Conservation (phyloP, 192 early-diverging fungal genomes). For the Piromyces sp. region DNA sequence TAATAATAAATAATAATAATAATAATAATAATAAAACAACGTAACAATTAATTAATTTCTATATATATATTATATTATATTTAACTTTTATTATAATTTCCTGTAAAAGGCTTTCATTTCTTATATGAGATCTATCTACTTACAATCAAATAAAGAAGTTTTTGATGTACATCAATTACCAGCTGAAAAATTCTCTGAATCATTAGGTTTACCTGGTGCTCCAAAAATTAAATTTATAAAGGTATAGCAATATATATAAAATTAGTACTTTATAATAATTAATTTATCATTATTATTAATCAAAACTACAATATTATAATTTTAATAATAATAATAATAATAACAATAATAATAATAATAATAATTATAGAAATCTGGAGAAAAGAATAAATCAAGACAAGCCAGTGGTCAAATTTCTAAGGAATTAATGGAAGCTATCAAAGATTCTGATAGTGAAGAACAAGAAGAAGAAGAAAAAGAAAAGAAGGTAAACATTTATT, state of each 20-base stretch:
- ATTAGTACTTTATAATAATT: no score
- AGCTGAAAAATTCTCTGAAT: conserved; percentile 66
- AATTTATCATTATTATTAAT: no score
- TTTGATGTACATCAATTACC: conserved; percentile 81
- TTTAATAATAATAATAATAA: neutral
- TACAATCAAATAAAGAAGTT: conserved; percentile 78
- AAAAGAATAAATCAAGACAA: conserved; percentile 56
- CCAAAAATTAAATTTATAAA: conserved; percentile 87
- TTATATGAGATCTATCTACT: conserved; percentile 79
- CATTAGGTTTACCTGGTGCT: conserved; percentile 83
- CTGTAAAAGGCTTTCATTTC: conserved; percentile 89
- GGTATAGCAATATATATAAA: conserved; percentile 8
- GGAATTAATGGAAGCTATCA: conserved; percentile 14
- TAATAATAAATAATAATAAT: no score
- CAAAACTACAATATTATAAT: no score
- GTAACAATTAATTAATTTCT: no score
- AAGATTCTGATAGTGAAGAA: conserved; percentile 4
- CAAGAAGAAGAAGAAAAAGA: conserved; percentile 6
- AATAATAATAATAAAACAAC: neutral
- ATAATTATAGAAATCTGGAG: conserved; percentile 18
- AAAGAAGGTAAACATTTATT: conserved; percentile 7
- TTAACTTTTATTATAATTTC: no score
- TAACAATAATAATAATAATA: conserved; percentile 1
- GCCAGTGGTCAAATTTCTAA: conserved; percentile 2
- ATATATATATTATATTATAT: no score